A percentile compares a stretch with the other conserved stretches of the same genome.
phyloP scores from a whole-genome alignment of 2,329 filamentous ascomycete species.

The Ophiocordyceps camponoti-leonardi region DNA sequence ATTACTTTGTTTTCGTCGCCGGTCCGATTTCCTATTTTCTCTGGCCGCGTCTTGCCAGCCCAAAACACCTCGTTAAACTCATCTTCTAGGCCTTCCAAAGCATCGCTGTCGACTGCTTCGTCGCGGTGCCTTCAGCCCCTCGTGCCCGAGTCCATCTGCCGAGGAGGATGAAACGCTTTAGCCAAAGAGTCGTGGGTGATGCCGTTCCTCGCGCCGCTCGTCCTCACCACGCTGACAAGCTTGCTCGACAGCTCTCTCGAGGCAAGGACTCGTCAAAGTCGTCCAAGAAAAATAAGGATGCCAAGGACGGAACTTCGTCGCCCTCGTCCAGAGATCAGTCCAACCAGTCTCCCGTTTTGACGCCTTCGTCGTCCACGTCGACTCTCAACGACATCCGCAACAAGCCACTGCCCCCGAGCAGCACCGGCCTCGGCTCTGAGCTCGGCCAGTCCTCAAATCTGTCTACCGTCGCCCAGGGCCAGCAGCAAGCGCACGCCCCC shows the following conservation, averaged over 20 bases:
- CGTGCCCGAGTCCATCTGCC: neutral
- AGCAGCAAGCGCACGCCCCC: constrained; percentile 16
- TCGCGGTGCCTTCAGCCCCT: neutral
- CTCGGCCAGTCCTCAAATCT: constrained; percentile 24
- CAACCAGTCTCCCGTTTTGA: constrained; percentile 46
- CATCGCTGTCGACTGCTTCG: neutral
- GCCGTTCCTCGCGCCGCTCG: neutral
- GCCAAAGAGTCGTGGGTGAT: constrained; percentile 55
- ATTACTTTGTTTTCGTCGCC: neutral
- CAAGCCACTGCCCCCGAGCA: constrained; percentile 54
- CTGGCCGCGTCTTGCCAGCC: neutral
- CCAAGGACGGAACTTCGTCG: constrained; percentile 63
- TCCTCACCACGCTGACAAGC: neutral
- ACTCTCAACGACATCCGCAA: constrained; percentile 72
- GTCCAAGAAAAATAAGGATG: constrained; percentile 56
- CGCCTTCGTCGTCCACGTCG: constrained; percentile 78
- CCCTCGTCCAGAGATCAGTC: constrained; percentile 43
- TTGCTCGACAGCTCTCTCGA: constrained; percentile 69
- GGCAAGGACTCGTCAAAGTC: constrained; percentile 79
- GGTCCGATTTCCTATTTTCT: neutral
- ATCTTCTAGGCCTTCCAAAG: neutral
- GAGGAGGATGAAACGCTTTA: constrained; percentile 66
- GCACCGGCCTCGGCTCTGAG: constrained; percentile 24
- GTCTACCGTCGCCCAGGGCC: constrained; percentile 14
- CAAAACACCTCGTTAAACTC: neutral